A percentile compares a stretch with the other conserved stretches of the same genome.
Conservation (phyloP, 2,329 filamentous ascomycete genomes). For the Fusarium sp. region DNA sequence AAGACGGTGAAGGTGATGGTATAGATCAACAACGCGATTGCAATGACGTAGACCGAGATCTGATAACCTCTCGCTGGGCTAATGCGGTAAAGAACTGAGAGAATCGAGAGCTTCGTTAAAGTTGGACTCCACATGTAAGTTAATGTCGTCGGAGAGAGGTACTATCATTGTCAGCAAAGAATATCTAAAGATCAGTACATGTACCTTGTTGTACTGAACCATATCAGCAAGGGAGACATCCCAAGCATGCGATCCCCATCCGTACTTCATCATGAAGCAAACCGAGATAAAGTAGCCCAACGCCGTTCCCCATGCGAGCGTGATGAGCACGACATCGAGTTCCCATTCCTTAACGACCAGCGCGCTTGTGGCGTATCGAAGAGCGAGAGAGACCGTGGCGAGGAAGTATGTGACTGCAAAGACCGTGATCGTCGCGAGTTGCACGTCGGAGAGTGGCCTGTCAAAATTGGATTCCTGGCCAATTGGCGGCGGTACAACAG, state of each 20-base stretch:
- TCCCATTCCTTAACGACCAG: neutral
- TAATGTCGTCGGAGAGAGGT: neutral
- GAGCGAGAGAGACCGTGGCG: neutral
- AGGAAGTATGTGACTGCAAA: neutral
- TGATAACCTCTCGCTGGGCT: neutral
- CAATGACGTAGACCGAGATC: neutral
- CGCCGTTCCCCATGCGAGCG: neutral
- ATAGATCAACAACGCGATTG: neutral
- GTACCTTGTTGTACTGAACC: neutral
- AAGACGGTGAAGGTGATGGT: neutral
- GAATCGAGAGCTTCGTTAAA: neutral
- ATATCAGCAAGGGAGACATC: neutral
- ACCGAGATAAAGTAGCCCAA: slow-evolving; percentile 1
- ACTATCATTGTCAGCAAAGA: neutral
- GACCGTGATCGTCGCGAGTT: neutral
- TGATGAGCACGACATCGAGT: neutral
- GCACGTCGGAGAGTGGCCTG: neutral
- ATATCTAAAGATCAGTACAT: too few species aligned
- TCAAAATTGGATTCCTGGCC: neutral
- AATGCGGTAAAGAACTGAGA: neutral
- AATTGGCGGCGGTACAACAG: neutral
- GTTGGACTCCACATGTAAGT: neutral
- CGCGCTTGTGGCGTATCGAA: neutral
- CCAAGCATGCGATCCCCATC: neutral
- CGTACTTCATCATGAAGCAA: slow-evolving; percentile 2